A percentile compares a stretch with the other conserved stretches of the same genome.
Evolutionary conservation across 345 rosid species (phyloP).

Genomic region (Streptanthus diversifolius): DNA sequence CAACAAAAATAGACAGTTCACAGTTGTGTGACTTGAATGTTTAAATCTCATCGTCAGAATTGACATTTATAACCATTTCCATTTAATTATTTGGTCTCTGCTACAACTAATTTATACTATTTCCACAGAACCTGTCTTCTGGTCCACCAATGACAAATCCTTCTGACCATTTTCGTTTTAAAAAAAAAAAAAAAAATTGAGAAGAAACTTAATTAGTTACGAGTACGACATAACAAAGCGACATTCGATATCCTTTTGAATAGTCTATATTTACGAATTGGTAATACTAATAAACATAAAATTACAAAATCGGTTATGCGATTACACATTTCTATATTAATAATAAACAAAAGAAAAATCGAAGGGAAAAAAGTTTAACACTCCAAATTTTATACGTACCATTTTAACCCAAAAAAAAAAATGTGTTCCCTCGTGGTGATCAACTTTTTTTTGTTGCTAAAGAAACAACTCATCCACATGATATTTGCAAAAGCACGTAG

Average conservation of each 20-base stretch:
- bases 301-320: not conserved
- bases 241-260: not conserved
- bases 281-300: slow-evolving; percentile 3
- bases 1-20: slow-evolving; percentile 13
- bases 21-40: slow-evolving; percentile 25
- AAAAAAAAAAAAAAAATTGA: too few relatives aligned
- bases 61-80: slow-evolving; percentile 15
- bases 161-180: too few relatives aligned
- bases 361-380: not conserved
- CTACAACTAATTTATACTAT: slow-evolving; percentile 11
- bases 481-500: slow-evolving; percentile 11
- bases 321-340: not conserved
- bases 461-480: not conserved
- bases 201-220: not conserved
- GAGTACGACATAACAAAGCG: not conserved
- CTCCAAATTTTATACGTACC: slow-evolving; percentile 12
- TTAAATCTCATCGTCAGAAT: slow-evolving; percentile 12
- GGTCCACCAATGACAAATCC: slow-evolving; percentile 20
- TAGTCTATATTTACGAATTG: slow-evolving; percentile 3
- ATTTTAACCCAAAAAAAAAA: not conserved
- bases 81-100: slow-evolving; percentile 17
- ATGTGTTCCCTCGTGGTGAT: not conserved
- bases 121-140: not conserved
- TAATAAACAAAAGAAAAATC: not conserved
- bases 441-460: too few relatives aligned